Conservation (phyloP, 1,284 basidiomycete species). For the Gymnopus androsaceus region DNA sequence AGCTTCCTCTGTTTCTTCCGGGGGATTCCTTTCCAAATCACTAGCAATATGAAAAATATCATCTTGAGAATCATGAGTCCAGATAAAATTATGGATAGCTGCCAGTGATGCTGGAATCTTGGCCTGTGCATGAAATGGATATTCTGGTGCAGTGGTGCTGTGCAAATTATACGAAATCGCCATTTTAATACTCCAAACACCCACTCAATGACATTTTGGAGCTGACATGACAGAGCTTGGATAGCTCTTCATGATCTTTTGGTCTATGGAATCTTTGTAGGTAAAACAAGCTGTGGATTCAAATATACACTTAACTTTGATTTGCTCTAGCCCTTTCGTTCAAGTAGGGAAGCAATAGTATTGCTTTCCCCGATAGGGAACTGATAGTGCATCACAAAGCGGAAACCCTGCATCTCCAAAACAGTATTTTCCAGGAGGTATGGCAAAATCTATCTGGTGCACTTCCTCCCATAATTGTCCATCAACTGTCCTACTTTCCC, state of each 20-base stretch:
- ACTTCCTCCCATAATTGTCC: slow-evolving; percentile 26
- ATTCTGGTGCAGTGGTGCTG: slow-evolving; percentile 27
- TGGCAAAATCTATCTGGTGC: slow-evolving; percentile 25
- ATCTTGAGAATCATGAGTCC: slow-evolving; percentile 28
- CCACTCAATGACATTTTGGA: slow-evolving; percentile 41
- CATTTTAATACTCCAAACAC: slow-evolving; percentile 45
- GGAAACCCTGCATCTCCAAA: slow-evolving; percentile 32
- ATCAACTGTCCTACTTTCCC: slow-evolving; percentile 36
- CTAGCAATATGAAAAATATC: slow-evolving; percentile 1
- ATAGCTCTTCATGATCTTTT: slow-evolving; percentile 5
- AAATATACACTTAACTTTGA: neutral
- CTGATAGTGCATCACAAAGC: slow-evolving; percentile 31
- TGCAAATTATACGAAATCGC: slow-evolving; percentile 29
- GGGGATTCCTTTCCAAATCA: no score
- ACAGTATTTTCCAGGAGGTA: slow-evolving; percentile 35
- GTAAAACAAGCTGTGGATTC: neutral
- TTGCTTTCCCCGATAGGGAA: slow-evolving; percentile 29
- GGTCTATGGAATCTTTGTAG: neutral
- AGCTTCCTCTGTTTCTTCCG: no score
- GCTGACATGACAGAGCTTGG: slow-evolving; percentile 22
- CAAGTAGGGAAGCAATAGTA: no score
- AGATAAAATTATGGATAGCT: slow-evolving; percentile 41
- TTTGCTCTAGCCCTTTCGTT: slow-evolving; percentile 34
- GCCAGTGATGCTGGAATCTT: slow-evolving; percentile 30
- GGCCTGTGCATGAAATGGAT: slow-evolving; percentile 33